These are phyloP conservation scores for Ophiostoma tasmaniense DNA, from an alignment of 2,329 filamentous ascomycete genomes.

Conservation along the genomic window DNA sequence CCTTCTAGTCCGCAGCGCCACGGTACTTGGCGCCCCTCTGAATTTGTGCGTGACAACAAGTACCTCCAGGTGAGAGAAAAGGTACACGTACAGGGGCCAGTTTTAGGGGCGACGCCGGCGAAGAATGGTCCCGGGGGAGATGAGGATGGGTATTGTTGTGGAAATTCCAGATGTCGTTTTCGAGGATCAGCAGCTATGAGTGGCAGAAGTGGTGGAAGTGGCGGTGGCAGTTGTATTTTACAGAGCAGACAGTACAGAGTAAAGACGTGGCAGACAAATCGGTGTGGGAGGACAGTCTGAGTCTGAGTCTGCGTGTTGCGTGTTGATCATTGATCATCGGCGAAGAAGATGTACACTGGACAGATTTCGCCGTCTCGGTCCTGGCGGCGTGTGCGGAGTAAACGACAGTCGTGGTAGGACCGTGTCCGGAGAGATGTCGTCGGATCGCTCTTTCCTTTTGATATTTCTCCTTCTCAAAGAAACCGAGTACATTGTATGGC, in stretches of 20 bases:
- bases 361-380: background rate
- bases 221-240: background rate
- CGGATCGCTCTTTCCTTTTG: background rate
- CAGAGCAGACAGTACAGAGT: no score
- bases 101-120: background rate
- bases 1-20: background rate
- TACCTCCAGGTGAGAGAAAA: background rate
- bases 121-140: background rate
- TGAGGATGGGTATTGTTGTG: background rate
- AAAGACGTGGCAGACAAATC: background rate
- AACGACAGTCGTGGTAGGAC: background rate
- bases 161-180: background rate
- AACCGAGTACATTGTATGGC: background rate
- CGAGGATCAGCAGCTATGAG: background rate
- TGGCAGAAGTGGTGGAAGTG: background rate
- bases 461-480: background rate
- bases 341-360: background rate
- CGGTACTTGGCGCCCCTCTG: background rate
- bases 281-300: conserved; percentile 5
- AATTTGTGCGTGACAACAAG: background rate
- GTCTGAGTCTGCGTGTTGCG: background rate
- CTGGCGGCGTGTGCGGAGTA: background rate
- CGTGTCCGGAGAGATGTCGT: background rate
- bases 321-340: background rate
- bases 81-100: background rate